A percentile compares a stretch with the other conserved stretches of the same genome.
Evolutionary conservation across 306 rosid genomes (phyloP).

Genomic region (Vigna mungo): DNA sequence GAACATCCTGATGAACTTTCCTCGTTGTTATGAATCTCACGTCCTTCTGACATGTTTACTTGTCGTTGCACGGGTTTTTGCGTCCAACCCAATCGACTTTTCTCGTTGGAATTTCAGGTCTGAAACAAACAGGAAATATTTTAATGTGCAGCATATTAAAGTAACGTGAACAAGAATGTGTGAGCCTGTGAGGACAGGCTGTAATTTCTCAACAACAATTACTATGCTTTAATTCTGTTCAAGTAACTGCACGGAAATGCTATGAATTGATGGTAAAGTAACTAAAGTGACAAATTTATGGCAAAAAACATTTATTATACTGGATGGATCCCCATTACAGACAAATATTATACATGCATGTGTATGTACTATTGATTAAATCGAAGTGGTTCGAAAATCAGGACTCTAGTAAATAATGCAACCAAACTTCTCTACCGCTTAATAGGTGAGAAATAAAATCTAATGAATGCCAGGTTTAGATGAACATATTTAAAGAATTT

Average conservation of each 20-base stretch:
- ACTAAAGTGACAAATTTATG: constrained; percentile 34
- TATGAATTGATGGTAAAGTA: constrained; percentile 33
- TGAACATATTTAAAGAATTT: not conserved
- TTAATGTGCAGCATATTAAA: constrained; percentile 19
- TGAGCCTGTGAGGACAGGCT: constrained; percentile 37
- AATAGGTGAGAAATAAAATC: not conserved
- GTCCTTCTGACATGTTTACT: constrained; percentile 39
- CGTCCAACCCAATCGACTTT: not conserved
- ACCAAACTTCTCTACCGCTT: constrained; percentile 31
- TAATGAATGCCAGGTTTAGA: constrained; percentile 30
- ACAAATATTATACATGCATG: not conserved
- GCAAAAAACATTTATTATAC: constrained; percentile 37
- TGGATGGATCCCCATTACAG: constrained; percentile 14
- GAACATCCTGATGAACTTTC: constrained; percentile 45
- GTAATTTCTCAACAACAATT: constrained; percentile 41
- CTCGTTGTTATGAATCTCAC: constrained; percentile 16
- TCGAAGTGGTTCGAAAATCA: constrained; percentile 37
- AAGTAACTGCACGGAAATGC: constrained; percentile 38
- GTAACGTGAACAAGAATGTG: constrained; percentile 16
- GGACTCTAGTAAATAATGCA: constrained; percentile 31
- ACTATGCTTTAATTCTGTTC: constrained; percentile 18
- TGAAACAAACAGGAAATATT: constrained; percentile 23
- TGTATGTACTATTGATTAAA: not conserved
- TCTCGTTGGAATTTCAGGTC: constrained; percentile 31
- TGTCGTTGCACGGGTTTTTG: constrained; percentile 3